Conservation (phyloP, 2,329 filamentous ascomycete species). For the Scleromitrula shiraiana region DNA sequence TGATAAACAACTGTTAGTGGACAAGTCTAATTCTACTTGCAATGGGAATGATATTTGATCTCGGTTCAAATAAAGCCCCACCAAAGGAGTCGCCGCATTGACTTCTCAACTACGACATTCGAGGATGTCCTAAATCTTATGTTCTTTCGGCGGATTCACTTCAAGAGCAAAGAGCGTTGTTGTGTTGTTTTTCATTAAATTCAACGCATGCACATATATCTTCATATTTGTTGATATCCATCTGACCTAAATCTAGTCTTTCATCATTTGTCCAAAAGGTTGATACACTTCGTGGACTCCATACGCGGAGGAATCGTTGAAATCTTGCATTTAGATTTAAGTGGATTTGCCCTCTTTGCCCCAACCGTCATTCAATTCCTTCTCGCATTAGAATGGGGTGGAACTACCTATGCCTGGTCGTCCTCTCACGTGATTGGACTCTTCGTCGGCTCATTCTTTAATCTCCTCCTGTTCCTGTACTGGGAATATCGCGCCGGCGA, state of each 20-base stretch:
- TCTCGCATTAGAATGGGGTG: slow-evolving; percentile 29
- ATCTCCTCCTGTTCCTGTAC: slow-evolving; percentile 18
- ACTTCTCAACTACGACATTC: slow-evolving; percentile 1
- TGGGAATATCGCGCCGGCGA: slow-evolving; percentile 21
- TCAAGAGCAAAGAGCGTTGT: slow-evolving; percentile 42
- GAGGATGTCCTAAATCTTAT: slow-evolving; percentile 5
- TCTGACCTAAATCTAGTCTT: slow-evolving; percentile 27
- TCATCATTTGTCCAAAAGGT: slow-evolving; percentile 37
- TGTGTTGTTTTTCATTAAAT: slow-evolving; percentile 40
- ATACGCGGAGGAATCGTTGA: slow-evolving; percentile 50
- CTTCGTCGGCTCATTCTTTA: slow-evolving; percentile 12
- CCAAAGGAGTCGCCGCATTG: slow-evolving; percentile 8
- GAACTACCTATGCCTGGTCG: slow-evolving; percentile 26
- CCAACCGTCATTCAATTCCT: slow-evolving; percentile 28
- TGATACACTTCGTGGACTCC: slow-evolving; percentile 49
- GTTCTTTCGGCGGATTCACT: slow-evolving; percentile 31
- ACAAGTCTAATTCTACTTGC: slow-evolving; percentile 13
- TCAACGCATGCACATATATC: slow-evolving; percentile 29
- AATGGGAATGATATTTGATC: slow-evolving; percentile 13
- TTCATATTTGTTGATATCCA: neutral
- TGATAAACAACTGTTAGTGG: neutral
- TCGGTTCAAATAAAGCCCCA: slow-evolving; percentile 13
- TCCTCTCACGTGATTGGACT: slow-evolving; percentile 17
- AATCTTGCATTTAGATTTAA: slow-evolving; percentile 27
- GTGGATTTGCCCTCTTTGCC: slow-evolving; percentile 29